Percentiles rank a stretch among this genome's conserved stretches.
Evolutionary conservation across 2,329 filamentous ascomycete species (phyloP).

Genomic region (Aspergillus quadrilineatus): DNA sequence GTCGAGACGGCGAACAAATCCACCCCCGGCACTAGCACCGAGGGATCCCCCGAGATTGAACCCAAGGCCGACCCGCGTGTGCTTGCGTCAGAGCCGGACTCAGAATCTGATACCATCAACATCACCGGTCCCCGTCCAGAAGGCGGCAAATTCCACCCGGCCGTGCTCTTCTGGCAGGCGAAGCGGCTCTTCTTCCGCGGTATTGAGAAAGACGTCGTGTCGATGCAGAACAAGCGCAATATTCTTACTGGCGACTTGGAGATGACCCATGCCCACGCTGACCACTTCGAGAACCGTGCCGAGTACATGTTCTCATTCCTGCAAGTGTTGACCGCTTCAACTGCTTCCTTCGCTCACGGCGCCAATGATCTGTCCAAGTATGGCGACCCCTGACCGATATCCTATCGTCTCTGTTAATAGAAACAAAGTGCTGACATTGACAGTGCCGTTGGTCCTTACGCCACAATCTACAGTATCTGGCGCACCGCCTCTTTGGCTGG

Average conservation of each 20-base stretch:
- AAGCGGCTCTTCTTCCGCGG: conserved; percentile 18
- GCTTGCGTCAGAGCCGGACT: not conserved
- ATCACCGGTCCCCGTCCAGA: conserved; percentile 20
- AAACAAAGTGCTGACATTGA: not conserved
- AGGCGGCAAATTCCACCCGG: conserved; percentile 12
- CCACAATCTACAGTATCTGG: conserved; percentile 22
- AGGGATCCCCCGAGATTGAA: not conserved
- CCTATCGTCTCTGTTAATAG: too few species aligned
- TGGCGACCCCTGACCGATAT: not conserved
- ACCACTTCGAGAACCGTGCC: conserved; percentile 19
- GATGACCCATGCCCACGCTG: conserved; percentile 18
- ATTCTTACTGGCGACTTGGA: conserved; percentile 20
- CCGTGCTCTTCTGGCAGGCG: conserved; percentile 19
- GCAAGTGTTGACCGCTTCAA: conserved; percentile 19
- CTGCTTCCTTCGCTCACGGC: conserved; percentile 21
- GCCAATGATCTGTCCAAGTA: conserved; percentile 24
- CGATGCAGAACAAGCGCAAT: conserved; percentile 19
- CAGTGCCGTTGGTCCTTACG: conserved; percentile 23
- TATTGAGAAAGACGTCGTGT: conserved; percentile 19
- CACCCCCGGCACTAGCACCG: not conserved
- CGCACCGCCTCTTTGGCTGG: conserved; percentile 2
- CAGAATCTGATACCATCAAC: not conserved
- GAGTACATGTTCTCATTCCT: conserved; percentile 24
- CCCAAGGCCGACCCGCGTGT: not conserved
- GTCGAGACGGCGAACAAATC: not conserved